Evolutionary conservation across 306 rosid species (phyloP).

Genomic region (Trifolium pratense): DNA sequence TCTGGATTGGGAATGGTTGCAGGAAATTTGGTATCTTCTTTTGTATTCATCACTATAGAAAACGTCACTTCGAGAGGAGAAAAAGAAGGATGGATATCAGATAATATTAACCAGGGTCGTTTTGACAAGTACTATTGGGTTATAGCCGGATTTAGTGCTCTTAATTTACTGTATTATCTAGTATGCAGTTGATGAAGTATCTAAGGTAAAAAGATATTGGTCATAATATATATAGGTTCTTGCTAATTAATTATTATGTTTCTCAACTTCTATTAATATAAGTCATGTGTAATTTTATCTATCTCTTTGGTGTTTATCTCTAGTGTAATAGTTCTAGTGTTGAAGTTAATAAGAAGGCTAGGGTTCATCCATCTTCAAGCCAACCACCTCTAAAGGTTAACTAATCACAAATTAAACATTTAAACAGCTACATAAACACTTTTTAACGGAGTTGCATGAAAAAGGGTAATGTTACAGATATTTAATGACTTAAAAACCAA

Average conservation of each 20-base stretch:
- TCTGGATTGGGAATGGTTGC: constrained; percentile 57
- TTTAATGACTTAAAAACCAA: no score
- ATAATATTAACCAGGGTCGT: constrained; percentile 58
- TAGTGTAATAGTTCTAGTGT: constrained; percentile 57
- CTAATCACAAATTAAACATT: no score
- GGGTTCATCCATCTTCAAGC: constrained; percentile 70
- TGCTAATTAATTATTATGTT: no score
- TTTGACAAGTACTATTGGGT: constrained; percentile 65
- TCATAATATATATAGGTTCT: no score
- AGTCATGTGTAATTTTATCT: no score
- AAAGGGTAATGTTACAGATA: no score
- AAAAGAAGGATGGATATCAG: constrained; percentile 62
- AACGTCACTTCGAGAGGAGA: constrained; percentile 60
- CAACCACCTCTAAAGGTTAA: no score
- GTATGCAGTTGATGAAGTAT: constrained; percentile 46
- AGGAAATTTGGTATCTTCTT: constrained; percentile 57
- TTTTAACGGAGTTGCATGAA: no score
- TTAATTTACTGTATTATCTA: constrained; percentile 53
- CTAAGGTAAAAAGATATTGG: background rate
- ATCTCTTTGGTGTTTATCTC: background rate
- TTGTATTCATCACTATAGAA: constrained; percentile 49
- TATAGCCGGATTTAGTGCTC: constrained; percentile 48
- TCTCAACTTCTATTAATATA: no score
- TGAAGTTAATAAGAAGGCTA: constrained; percentile 73
- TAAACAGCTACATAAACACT: no score